Evolutionary conservation across 1,284 basidiomycete species (phyloP).

Genomic region (Cryptococcus sp.): DNA sequence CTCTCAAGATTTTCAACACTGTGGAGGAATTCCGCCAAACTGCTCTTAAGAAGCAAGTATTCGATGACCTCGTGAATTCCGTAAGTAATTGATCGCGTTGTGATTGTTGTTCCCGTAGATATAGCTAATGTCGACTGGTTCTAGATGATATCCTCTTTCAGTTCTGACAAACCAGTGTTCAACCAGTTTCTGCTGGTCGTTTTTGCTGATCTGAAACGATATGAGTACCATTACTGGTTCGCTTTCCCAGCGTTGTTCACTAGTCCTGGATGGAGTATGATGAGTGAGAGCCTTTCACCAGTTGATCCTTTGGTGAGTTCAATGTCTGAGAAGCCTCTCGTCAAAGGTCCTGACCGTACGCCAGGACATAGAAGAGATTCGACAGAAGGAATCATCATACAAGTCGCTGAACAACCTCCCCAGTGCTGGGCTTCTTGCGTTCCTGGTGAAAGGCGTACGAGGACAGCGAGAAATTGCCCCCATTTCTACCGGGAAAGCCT

Average conservation of each 20-base stretch:
- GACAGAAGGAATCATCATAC: too few species aligned
- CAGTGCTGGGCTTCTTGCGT: too few species aligned
- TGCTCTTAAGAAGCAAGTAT: slow-evolving; percentile 74
- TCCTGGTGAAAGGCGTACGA: slow-evolving; percentile 23
- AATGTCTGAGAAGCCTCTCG: too few species aligned
- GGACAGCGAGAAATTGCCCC: slow-evolving; percentile 52
- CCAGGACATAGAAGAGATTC: slow-evolving; percentile 25
- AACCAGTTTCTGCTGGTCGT: slow-evolving; percentile 84
- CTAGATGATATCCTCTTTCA: slow-evolving; percentile 39
- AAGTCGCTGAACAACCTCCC: too few species aligned
- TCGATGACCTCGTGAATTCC: slow-evolving; percentile 65
- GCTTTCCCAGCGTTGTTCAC: slow-evolving; percentile 87
- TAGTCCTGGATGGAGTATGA: slow-evolving; percentile 69
- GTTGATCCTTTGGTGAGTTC: too few species aligned
- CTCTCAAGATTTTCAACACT: slow-evolving; percentile 91
- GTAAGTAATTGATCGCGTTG: slow-evolving; percentile 48
- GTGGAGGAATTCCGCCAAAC: slow-evolving; percentile 90
- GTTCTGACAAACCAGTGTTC: slow-evolving; percentile 51
- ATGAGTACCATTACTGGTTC: slow-evolving; percentile 97
- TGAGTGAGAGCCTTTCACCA: slow-evolving; percentile 10
- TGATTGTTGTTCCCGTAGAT: slow-evolving; percentile 10
- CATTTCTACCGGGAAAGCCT: slow-evolving; percentile 58
- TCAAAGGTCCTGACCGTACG: too few species aligned
- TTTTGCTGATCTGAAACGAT: slow-evolving; percentile 96
- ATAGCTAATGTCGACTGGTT: neutral